Evolutionary conservation across 2,329 filamentous ascomycete species (phyloP), one percentile per base, ranked within the genome.

Genomic region (Parastagonospora nodorum): DNA sequence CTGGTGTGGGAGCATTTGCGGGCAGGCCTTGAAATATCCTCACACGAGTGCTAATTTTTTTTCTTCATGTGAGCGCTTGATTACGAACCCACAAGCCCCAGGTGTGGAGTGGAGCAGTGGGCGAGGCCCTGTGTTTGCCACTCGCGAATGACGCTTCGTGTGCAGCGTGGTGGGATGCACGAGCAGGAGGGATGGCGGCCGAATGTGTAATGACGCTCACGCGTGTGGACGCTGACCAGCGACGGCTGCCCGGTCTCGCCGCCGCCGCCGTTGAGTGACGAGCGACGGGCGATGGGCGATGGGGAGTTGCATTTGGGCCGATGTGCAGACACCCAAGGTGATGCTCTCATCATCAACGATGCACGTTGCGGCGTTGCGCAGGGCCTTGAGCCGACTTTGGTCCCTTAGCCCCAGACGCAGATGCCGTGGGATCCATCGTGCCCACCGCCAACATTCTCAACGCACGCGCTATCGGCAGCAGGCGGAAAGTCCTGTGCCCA

Each of bases 391-490:
- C 42, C 47, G 50, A 41, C 41, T 31, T 31, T 48, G 36, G n/a
- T 40, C n/a, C 41, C 5, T 8, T n/a, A 15, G 35, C 14, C 35
- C 38, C 31, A 27, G 42, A 44, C 40, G 51, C 50, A 58, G 50
- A 44, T 45, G 53, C 57, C 49, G 59, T 51, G 48, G 52, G 54
- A 54, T 55, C 53, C 50, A 49, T 54, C 42, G 38, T 51, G 49
- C 27, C 30, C 35, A 41, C 41, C 41, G 41, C 49, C 19, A 38
- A 50, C 48, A 31, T 43, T 31, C 49, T 55, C 51, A 55, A 57
- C 54, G 55, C 57, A 45, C 59, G 58, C 52, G 50, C 61, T 61
- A 61, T 12, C 63, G 65, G 64, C 56, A 54, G 59, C 56, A 55
- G 60, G 66, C 65, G 59, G 63, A 47, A 51, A 38, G 33, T 27